Conservation (phyloP, 2,329 filamentous ascomycete genomes). For the Fusarium sambucinum region DNA sequence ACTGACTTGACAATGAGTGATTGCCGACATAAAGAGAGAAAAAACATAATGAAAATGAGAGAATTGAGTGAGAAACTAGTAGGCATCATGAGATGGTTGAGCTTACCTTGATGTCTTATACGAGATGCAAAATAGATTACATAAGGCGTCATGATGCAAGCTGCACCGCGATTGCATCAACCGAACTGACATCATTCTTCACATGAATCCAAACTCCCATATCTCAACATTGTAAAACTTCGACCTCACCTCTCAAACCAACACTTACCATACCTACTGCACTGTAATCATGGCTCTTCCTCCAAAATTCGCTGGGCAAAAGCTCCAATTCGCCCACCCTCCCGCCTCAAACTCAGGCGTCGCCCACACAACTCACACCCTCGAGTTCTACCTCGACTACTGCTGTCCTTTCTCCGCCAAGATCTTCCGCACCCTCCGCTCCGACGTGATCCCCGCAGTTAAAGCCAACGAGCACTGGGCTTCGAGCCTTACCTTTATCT, state of each 20-base stretch:
- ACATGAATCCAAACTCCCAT: slow-evolving; percentile 14
- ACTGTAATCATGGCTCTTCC: slow-evolving; percentile 73
- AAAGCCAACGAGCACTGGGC: slow-evolving; percentile 68
- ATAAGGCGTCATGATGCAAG: slow-evolving; percentile 30
- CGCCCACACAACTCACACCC: slow-evolving; percentile 65
- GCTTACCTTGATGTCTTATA: slow-evolving; percentile 1
- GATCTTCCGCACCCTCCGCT: slow-evolving; percentile 82
- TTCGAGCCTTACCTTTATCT: slow-evolving; percentile 76
- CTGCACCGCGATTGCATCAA: slow-evolving; percentile 19
- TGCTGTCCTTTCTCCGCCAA: slow-evolving; percentile 80
- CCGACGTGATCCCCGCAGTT: slow-evolving; percentile 73
- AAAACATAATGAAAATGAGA: not conserved
- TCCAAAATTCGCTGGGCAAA: slow-evolving; percentile 81
- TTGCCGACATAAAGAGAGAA: not conserved
- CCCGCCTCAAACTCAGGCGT: slow-evolving; percentile 52
- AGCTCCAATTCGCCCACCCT: slow-evolving; percentile 64
- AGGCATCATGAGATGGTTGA: not conserved
- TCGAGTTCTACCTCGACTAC: slow-evolving; percentile 85
- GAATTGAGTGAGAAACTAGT: not conserved
- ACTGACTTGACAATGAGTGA: not conserved
- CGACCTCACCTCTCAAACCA: not conserved
- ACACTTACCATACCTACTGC: not conserved
- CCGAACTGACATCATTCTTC: slow-evolving; percentile 33
- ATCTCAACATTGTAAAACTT: not conserved
- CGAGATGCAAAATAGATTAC: slow-evolving; percentile 21